These are phyloP conservation scores for Leccinellum albellum DNA, from an alignment of 768 basidiomycete species.

Conservation along the genomic window DNA sequence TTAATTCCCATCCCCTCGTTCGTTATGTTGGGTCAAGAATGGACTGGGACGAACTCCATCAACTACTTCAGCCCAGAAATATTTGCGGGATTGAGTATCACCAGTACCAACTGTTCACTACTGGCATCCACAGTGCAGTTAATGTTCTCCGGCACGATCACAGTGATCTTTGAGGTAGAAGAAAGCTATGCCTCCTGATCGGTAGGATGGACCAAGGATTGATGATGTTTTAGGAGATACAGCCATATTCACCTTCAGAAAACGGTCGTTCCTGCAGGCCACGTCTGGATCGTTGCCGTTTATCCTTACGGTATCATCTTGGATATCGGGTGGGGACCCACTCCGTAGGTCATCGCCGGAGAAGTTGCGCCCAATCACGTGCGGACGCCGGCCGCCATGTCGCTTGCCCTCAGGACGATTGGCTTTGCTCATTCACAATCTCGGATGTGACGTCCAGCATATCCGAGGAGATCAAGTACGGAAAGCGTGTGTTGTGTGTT, in stretches of 20 bases:
- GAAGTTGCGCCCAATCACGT: constrained; percentile 40
- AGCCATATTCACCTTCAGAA: constrained; percentile 28
- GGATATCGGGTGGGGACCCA: constrained; percentile 31
- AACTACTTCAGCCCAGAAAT: constrained; percentile 54
- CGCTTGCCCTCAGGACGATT: constrained; percentile 32
- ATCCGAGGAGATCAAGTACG: constrained; percentile 30
- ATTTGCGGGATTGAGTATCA: constrained; percentile 46
- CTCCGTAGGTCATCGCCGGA: constrained; percentile 30
- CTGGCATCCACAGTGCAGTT: constrained; percentile 40
- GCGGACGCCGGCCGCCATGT: constrained; percentile 33
- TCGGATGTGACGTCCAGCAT: constrained; percentile 37
- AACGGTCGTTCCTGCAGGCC: constrained; percentile 31
- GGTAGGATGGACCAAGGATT: constrained; percentile 46
- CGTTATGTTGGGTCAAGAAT: constrained; percentile 46
- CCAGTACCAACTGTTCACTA: constrained; percentile 46
- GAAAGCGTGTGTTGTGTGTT: constrained; percentile 32
- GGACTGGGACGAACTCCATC: constrained; percentile 54
- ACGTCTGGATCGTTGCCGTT: constrained; percentile 37
- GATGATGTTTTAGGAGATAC: constrained; percentile 37
- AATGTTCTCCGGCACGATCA: constrained; percentile 40
- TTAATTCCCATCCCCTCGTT: constrained; percentile 45
- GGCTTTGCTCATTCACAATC: constrained; percentile 37
- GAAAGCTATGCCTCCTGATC: constrained; percentile 47
- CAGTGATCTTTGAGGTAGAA: constrained; percentile 47
- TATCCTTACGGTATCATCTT: constrained; percentile 39